Base-by-base conservation (phyloP, 83 land plant genomes). In the Diphasiastrum complanatum region DNA sequence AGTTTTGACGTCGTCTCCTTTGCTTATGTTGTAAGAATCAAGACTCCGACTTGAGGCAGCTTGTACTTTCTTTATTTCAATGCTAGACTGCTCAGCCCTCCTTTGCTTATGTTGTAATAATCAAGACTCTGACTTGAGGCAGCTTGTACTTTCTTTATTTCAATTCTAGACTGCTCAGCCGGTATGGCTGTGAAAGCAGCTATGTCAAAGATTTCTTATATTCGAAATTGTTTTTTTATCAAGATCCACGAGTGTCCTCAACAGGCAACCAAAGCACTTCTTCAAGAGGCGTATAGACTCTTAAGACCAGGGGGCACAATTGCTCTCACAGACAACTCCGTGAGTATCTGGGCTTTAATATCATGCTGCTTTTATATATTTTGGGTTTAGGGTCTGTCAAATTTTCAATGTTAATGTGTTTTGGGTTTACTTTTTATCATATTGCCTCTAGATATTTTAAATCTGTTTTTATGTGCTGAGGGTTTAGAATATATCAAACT, bases 221-320 rank as follows among this genome's bases (percentile, higher is more conserved):
- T n/a, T n/a, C n/a, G n/a, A n/a, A n/a, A n/a, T n/a, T n/a, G n/a
- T n/a, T n/a, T n/a, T n/a, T n/a, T n/a, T n/a, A n/a, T n/a, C n/a
- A n/a, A 90, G 97, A 56, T 84, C 40, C 97, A 90, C 70, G 97
- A 90, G 73, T 90, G 93, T 49, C 97, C 97, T 25, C 76, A 74
- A 47, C 47, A 69, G 66, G 93, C 97, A 47, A 86, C 63, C 20
- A 69, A 50, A 18, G 68, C 34, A 12, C 51, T 90, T 51, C 68
- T 82, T 45, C 78, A 73, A 67, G 97, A 90, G 69, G 80, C 89
- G 26, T 84, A 72, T 36, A 78, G 93, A 29, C 73, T 86, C n/a
- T 78, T 90, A 47, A 63, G 81, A 35, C 89, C 89, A 37, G 97
- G 93, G 49, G 93, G 97, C 41, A 90, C 93, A 20, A 60, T 90